A percentile compares a stretch with the other conserved stretches of the same genome.
phyloP scores from a whole-genome alignment of 2,329 filamentous ascomycete genomes.

The Xylaria digitata region DNA sequence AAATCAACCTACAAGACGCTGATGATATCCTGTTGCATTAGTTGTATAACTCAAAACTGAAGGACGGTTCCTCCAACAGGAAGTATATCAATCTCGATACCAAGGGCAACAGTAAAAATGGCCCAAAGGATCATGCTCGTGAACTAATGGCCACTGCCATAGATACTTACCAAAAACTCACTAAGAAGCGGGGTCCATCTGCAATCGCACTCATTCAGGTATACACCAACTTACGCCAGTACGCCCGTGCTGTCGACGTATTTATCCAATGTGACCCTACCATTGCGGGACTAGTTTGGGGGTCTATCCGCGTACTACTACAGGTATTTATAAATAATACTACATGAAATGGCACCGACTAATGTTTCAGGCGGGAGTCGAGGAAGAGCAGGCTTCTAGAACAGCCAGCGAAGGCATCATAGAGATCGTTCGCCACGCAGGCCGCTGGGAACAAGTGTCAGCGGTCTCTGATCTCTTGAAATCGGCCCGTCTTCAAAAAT shows the following conservation, averaged over 20 bases:
- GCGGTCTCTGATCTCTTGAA: background rate
- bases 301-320: constrained; percentile 1
- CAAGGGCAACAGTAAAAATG: background rate
- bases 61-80: background rate
- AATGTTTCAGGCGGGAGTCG: background rate
- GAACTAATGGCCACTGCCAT: background rate
- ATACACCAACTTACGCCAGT: constrained; percentile 2
- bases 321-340: background rate
- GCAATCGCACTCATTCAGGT: background rate
- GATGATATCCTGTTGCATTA: background rate
- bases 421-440: constrained; percentile 6
- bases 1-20: background rate
- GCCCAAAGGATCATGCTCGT: background rate
- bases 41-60: background rate
- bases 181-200: constrained; percentile 5
- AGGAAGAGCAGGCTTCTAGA: constrained; percentile 2
- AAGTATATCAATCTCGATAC: constrained; percentile 1
- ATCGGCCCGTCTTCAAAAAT: background rate
- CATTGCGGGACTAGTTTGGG: constrained; percentile 3
- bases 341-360: background rate
- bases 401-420: constrained; percentile 3
- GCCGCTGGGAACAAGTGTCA: constrained; percentile 8
- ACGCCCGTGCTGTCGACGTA: background rate
- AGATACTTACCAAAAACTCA: constrained; percentile 1
- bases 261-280: constrained; percentile 10